Percentiles rank a stretch among this genome's conserved stretches.
Evolutionary conservation across 2,329 filamentous ascomycete species (phyloP).

Genomic region (Thelonectria olida): DNA sequence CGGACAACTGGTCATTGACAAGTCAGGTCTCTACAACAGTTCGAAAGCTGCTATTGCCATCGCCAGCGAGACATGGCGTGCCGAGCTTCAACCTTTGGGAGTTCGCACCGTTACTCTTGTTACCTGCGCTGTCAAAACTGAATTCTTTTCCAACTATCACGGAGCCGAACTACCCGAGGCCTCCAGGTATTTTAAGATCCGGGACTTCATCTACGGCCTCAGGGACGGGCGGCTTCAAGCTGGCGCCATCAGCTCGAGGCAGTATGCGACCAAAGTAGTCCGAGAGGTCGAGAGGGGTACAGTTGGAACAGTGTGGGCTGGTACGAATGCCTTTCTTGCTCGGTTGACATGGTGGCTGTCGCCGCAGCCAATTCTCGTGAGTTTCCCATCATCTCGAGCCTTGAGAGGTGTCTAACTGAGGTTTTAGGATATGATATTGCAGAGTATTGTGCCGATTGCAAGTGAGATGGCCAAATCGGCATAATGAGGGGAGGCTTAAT

Average conservation of each 20-base stretch:
- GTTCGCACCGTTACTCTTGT: conserved; percentile 37
- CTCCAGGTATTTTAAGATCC: conserved; percentile 27
- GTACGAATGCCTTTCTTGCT: conserved; percentile 22
- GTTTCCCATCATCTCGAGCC: no score
- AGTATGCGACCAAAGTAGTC: conserved; percentile 24
- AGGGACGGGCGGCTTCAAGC: conserved; percentile 21
- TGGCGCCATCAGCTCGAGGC: conserved; percentile 18
- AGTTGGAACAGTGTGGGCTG: conserved; percentile 30
- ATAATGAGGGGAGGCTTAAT: no score
- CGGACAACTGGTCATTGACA: not conserved
- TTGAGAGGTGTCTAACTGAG: no score
- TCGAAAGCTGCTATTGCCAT: conserved; percentile 36
- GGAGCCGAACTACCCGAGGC: conserved; percentile 22
- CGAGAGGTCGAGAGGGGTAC: conserved; percentile 30
- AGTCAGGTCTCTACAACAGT: conserved; percentile 34
- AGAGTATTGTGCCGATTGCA: no score
- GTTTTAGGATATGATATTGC: no score
- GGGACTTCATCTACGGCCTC: conserved; percentile 19
- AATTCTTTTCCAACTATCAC: conserved; percentile 16
- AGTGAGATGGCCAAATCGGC: no score
- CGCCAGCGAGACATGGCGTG: conserved; percentile 36
- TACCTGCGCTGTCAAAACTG: conserved; percentile 32
- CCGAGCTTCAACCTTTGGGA: conserved; percentile 40
- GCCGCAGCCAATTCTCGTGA: conserved; percentile 5
- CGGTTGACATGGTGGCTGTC: conserved; percentile 11